Evolutionary conservation across 2,329 filamentous ascomycete species (phyloP).

Genomic region (Cadophora malorum): DNA sequence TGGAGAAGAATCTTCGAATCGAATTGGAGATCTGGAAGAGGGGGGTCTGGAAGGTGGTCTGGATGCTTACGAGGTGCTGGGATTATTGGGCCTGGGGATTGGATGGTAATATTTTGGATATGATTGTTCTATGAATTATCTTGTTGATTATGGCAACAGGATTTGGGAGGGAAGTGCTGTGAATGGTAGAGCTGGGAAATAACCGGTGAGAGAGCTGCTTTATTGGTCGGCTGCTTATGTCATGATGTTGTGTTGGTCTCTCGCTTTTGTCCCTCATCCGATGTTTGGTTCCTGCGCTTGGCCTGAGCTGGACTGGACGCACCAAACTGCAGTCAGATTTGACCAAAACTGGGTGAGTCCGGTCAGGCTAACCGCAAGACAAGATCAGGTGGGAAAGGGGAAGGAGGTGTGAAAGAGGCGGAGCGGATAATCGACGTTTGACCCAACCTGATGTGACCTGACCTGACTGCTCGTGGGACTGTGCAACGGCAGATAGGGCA

Average conservation of each 20-base stretch:
- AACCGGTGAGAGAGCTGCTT: neutral
- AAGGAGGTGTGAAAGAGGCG: neutral
- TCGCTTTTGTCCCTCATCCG: slow-evolving; percentile 1
- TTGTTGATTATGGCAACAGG: neutral
- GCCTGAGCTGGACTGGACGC: neutral
- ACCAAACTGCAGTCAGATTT: neutral
- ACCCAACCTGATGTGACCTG: slow-evolving; percentile 10
- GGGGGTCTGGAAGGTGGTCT: slow-evolving; percentile 6
- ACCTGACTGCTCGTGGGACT: neutral
- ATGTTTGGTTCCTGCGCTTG: neutral
- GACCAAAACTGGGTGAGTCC: neutral
- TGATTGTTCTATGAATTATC: neutral
- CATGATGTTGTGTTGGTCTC: neutral
- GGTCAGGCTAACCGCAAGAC: neutral
- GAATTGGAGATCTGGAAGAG: neutral
- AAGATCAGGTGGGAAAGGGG: neutral
- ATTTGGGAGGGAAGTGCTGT: neutral
- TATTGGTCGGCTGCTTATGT: neutral
- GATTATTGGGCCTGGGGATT: neutral
- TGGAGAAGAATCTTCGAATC: neutral
- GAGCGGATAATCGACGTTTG: neutral
- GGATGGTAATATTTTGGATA: neutral
- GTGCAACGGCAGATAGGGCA: slow-evolving; percentile 2
- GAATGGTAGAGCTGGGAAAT: slow-evolving; percentile 5
- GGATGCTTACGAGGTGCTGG: neutral